Evolutionary conservation across 164 flowering plant species (phyloP).

Genomic region (Cinnamomum chago): DNA sequence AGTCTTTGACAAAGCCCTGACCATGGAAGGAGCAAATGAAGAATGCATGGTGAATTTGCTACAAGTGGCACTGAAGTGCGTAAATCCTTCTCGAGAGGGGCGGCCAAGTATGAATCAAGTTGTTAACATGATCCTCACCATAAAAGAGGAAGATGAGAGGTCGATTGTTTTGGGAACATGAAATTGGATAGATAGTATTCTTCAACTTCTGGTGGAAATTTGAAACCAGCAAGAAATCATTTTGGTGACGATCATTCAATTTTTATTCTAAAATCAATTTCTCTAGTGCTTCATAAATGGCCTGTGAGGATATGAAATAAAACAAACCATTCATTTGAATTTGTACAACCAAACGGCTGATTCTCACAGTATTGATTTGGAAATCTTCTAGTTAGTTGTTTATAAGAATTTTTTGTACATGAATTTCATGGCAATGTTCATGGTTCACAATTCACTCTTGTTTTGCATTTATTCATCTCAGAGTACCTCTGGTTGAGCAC

Average conservation of each 20-base stretch:
- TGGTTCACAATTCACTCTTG: background rate
- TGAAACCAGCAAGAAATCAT: background rate
- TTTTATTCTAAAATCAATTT: background rate
- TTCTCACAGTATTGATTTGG: background rate
- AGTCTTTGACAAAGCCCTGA: slow-evolving; percentile 48
- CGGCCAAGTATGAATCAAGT: slow-evolving; percentile 55
- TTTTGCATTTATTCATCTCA: background rate
- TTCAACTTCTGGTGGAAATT: background rate
- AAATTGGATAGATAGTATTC: background rate
- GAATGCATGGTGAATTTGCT: slow-evolving; percentile 63
- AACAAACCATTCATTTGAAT: background rate
- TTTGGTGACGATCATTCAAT: background rate
- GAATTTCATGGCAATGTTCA: background rate
- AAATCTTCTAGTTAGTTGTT: background rate
- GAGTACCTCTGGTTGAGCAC: no score
- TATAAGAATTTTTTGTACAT: no score
- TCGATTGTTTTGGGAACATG: slow-evolving; percentile 27
- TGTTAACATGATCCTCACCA: slow-evolving; percentile 33
- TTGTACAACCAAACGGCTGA: background rate
- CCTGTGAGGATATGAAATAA: background rate
- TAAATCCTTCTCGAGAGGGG: slow-evolving; percentile 33
- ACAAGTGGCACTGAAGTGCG: slow-evolving; percentile 60
- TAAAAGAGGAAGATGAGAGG: slow-evolving; percentile 59
- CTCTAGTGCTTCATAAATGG: background rate
- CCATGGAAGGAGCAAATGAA: slow-evolving; percentile 48